Evolutionary conservation across 805 yeast genomes (phyloP).

Genomic region (Cyberlindnera amylophila): DNA sequence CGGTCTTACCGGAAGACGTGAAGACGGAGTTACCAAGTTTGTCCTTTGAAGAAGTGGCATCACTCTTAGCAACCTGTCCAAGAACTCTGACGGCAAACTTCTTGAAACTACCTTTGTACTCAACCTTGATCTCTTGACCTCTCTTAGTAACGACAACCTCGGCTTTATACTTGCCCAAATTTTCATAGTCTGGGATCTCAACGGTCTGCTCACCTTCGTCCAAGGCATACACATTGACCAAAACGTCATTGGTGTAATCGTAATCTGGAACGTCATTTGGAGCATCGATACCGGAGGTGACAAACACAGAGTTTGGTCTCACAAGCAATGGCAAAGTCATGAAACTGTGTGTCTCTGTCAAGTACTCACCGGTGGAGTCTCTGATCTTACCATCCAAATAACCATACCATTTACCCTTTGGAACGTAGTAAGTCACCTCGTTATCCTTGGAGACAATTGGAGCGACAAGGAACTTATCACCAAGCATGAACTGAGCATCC

Average conservation of each 20-base stretch:
- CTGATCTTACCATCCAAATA: conserved; percentile 21
- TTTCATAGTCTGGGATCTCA: conserved; percentile 16
- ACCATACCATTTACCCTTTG: conserved; percentile 24
- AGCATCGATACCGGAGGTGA: conserved; percentile 18
- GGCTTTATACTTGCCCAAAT: conserved; percentile 14
- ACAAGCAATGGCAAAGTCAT: conserved; percentile 20
- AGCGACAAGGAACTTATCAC: conserved; percentile 22
- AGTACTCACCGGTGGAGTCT: conserved; percentile 17
- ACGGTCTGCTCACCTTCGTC: conserved; percentile 19
- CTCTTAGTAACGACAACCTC: conserved; percentile 12
- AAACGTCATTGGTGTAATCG: conserved; percentile 19
- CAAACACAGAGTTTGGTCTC: conserved; percentile 18
- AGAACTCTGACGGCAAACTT: conserved; percentile 19
- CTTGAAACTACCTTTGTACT: conserved; percentile 7
- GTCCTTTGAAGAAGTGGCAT: conserved; percentile 6
- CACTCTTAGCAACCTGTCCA: conserved; percentile 6
- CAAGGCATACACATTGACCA: conserved; percentile 19
- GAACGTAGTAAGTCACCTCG: conserved; percentile 20
- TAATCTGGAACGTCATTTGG: conserved; percentile 20
- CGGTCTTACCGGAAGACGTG: conserved; percentile 5
- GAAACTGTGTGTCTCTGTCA: conserved; percentile 19
- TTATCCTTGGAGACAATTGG: conserved; percentile 17
- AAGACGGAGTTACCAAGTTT: conserved; percentile 15
- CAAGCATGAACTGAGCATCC: conserved; percentile 20
- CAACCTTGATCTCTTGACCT: conserved; percentile 6